A percentile compares a stretch with the other conserved stretches of the same genome.
phyloP scores from a whole-genome alignment of 208 protist species.

The Trypanosoma cruzi region DNA sequence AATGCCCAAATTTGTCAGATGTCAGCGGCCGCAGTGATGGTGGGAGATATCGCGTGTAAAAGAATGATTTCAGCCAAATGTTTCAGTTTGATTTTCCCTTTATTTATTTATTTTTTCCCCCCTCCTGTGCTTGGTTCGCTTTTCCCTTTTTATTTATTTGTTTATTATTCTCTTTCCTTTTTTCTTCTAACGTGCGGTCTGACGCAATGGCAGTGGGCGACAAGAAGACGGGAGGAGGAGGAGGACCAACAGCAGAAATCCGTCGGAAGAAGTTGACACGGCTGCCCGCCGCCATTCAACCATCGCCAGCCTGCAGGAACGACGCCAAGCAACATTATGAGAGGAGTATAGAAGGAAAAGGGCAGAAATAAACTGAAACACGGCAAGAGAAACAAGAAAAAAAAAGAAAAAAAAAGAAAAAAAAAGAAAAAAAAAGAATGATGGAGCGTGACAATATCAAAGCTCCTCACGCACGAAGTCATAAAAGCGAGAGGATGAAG shows the following conservation, averaged over 20 bases:
- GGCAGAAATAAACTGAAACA: no score
- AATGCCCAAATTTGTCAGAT: not conserved
- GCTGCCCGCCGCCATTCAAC: not conserved
- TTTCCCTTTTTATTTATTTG: not conserved
- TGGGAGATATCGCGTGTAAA: not conserved
- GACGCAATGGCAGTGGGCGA: not conserved
- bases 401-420: slow-evolving; percentile 7
- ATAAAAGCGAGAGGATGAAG: not conserved
- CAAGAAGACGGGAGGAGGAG: not conserved
- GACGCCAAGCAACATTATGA: no score
- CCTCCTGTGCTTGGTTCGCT: not conserved
- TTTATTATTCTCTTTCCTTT: not conserved
- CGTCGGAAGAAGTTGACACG: not conserved
- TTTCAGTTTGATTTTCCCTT: slow-evolving; percentile 1
- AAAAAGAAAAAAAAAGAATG: not conserved
- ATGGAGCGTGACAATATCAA: slow-evolving; percentile 5
- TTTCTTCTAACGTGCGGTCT: not conserved
- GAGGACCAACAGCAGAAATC: not conserved
- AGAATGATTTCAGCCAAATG: not conserved
- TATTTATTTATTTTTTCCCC: slow-evolving; percentile 22
- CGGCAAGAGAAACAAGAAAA: slow-evolving; percentile 23
- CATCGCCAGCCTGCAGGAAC: not conserved
- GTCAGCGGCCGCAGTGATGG: not conserved
- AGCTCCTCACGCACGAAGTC: not conserved
- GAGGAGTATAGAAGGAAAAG: no score